These are phyloP conservation scores for Echinosophora koreensis DNA, from an alignment of 306 rosid genomes.

Conservation along the genomic window DNA sequence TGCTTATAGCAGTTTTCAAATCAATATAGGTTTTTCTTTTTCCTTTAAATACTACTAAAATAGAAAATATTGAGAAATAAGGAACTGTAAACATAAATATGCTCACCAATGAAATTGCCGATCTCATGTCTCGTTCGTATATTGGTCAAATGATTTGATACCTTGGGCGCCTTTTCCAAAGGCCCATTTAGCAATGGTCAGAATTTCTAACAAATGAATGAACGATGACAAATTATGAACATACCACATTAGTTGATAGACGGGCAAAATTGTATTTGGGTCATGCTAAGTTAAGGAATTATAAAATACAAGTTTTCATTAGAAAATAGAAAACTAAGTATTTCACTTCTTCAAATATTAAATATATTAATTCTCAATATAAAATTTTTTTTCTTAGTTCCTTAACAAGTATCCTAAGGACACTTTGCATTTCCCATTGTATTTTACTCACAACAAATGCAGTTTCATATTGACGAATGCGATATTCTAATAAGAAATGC, in stretches of 20 bases:
- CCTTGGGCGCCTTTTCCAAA: no score
- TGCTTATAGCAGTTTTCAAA: conserved; percentile 46
- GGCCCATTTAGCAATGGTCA: background rate
- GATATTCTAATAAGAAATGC: background rate
- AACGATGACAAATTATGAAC: background rate
- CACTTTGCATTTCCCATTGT: no score
- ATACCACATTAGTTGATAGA: background rate
- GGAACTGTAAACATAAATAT: conserved; percentile 44
- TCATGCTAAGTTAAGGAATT: no score
- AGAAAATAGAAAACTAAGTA: no score
- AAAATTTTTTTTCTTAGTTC: no score
- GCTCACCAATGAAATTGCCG: background rate
- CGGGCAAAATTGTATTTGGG: background rate
- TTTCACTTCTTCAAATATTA: no score
- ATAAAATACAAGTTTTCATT: no score
- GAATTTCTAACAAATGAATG: background rate
- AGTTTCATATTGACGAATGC: background rate
- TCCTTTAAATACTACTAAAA: conserved; percentile 39
- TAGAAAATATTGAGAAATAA: conserved; percentile 42
- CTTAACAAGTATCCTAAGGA: no score
- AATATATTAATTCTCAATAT: no score
- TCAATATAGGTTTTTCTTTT: conserved; percentile 45
- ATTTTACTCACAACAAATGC: background rate
- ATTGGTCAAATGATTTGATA: background rate
- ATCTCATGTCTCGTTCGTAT: background rate